Conservation (phyloP, 2,329 filamentous ascomycete genomes). For the Sporothrix luriei region DNA sequence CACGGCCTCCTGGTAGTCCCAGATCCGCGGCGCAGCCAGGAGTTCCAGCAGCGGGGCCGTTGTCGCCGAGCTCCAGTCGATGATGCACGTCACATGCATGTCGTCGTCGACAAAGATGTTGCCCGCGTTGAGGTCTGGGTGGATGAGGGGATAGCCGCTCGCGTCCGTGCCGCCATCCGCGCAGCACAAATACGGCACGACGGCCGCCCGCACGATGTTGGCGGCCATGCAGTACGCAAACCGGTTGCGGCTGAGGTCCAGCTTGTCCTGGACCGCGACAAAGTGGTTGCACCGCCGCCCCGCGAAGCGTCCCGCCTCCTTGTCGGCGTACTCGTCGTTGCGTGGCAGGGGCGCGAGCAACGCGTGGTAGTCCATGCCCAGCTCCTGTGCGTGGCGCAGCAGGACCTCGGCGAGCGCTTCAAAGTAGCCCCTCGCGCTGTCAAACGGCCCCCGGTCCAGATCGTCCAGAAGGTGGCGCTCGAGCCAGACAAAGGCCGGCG, state of each 20-base stretch:
- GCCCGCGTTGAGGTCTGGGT: slow-evolving; percentile 5
- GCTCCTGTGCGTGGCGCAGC: slow-evolving; percentile 3
- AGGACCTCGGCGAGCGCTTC: slow-evolving; percentile 2
- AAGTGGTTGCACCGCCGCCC: slow-evolving; percentile 17
- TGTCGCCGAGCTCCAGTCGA: slow-evolving; percentile 21
- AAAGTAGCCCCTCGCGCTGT: not conserved
- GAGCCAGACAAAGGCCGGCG: not conserved
- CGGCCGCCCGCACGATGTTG: not conserved
- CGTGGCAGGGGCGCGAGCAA: slow-evolving; percentile 3
- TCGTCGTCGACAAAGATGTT: slow-evolving; percentile 27
- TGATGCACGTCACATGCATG: slow-evolving; percentile 19
- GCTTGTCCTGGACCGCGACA: not conserved
- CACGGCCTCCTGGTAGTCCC: not conserved
- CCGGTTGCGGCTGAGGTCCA: slow-evolving; percentile 21
- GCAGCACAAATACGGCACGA: not conserved
- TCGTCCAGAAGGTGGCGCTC: not conserved
- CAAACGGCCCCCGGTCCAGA: not conserved
- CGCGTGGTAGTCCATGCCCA: slow-evolving; percentile 16
- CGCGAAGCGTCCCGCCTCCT: not conserved
- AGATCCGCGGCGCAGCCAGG: not conserved
- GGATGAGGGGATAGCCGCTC: slow-evolving; percentile 9
- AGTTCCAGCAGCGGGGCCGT: not conserved
- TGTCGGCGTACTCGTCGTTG: not conserved
- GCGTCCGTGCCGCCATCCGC: not conserved
- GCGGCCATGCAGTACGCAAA: slow-evolving; percentile 23